phyloP scores from a whole-genome alignment of 73 alveolate genomes.

The Paramecium tetraurelia region DNA sequence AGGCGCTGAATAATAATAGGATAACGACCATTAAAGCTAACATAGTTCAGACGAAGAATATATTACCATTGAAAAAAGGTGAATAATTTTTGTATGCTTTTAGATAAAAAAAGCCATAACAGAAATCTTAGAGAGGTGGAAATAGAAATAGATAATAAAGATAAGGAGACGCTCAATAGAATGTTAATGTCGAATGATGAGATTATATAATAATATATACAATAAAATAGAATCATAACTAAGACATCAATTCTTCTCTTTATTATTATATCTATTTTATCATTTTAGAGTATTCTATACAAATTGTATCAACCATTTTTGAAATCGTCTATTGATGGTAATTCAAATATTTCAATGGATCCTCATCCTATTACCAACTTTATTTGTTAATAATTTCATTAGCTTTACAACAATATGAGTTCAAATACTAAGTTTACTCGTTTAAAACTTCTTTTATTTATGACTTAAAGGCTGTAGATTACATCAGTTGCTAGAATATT shows the following conservation, averaged over 20 bases:
- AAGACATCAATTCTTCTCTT: neutral
- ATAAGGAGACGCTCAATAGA: neutral
- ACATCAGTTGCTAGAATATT: neutral
- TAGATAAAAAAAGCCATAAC: neutral
- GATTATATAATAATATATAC: neutral
- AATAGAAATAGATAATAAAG: neutral
- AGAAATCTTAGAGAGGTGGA: neutral
- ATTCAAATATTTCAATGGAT: neutral
- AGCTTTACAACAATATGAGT: neutral
- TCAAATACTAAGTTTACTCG: neutral
- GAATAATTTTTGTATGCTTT: neutral
- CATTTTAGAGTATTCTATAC: neutral
- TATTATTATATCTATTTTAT: neutral
- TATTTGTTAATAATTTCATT: neutral
- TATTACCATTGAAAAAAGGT: neutral
- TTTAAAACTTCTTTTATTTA: neutral
- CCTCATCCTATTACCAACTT: neutral
- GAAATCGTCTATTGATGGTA: neutral
- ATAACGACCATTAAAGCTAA: neutral
- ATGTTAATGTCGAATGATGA: neutral
- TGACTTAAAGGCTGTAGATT: neutral
- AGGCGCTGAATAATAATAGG: neutral
- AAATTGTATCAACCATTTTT: neutral
- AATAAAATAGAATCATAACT: neutral
- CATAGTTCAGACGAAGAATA: neutral